Conservation (phyloP, 192 early-diverging fungal species). For the Coemansia sp. region DNA sequence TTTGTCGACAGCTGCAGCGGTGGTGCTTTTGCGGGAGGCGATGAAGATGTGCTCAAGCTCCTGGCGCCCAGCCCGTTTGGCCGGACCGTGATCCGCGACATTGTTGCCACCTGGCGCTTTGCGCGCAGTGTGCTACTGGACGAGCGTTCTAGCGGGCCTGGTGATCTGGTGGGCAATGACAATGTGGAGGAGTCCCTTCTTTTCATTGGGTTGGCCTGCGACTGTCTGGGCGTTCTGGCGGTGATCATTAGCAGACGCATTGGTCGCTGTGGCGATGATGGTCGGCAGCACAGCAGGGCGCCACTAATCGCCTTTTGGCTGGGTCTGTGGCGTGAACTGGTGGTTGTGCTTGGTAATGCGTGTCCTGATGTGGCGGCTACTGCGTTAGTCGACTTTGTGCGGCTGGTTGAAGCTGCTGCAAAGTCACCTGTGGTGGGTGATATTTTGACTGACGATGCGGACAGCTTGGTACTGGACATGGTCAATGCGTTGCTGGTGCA, state of each 20-base stretch:
- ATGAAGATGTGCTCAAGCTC: neutral
- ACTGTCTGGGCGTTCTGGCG: no score
- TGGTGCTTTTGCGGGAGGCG: neutral
- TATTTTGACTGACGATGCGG: neutral
- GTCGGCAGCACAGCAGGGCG: neutral
- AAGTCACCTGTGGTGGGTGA: no score
- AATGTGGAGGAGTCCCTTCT: neutral
- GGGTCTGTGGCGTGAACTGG: slow-evolving; percentile 18
- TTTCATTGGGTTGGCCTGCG: no score
- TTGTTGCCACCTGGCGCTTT: neutral
- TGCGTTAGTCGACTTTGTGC: slow-evolving; percentile 4
- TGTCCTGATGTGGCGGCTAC: neutral
- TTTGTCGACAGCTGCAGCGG: neutral
- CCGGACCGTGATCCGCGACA: slow-evolving; percentile 11
- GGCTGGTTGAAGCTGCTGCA: no score
- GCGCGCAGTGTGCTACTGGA: neutral
- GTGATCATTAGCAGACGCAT: no score
- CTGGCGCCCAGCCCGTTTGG: slow-evolving; percentile 6
- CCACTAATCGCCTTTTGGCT: slow-evolving; percentile 22
- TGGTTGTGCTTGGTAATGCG: neutral
- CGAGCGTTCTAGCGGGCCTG: no score
- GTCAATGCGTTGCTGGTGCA: slow-evolving; percentile 5
- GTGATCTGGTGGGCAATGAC: no score
- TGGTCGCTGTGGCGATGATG: neutral
- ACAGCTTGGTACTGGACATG: neutral